These are phyloP conservation scores for Westerdykella aurantiaca DNA, from an alignment of 2,329 filamentous ascomycete genomes.

Conservation along the genomic window DNA sequence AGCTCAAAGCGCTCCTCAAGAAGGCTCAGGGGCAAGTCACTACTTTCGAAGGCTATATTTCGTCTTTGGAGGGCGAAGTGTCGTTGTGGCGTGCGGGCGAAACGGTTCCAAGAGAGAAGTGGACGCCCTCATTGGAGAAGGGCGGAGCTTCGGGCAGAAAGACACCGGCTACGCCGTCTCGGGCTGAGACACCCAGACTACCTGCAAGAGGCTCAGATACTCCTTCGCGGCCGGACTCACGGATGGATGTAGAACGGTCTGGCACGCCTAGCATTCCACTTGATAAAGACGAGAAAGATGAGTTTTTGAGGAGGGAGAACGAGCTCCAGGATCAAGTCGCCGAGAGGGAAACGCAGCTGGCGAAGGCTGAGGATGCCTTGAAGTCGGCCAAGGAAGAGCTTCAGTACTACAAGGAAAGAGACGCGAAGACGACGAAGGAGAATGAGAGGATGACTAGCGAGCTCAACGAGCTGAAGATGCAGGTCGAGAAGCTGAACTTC, in stretches of 20 bases:
- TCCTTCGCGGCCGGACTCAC: slow-evolving; percentile 54
- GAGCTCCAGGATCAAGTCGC: slow-evolving; percentile 95
- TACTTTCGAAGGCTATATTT: slow-evolving; percentile 82
- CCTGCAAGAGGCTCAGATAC: slow-evolving; percentile 38
- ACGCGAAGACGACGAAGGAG: slow-evolving; percentile 75
- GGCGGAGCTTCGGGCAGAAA: slow-evolving; percentile 49
- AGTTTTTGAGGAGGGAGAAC: slow-evolving; percentile 91
- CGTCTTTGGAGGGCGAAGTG: slow-evolving; percentile 76
- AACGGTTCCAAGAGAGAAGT: slow-evolving; percentile 78
- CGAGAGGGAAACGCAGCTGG: slow-evolving; percentile 80
- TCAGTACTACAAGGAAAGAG: slow-evolving; percentile 75
- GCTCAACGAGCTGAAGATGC: slow-evolving; percentile 92
- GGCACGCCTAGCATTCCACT: slow-evolving; percentile 81
- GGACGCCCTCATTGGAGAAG: slow-evolving; percentile 62
- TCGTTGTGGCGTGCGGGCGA: slow-evolving; percentile 84
- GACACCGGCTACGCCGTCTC: slow-evolving; percentile 44
- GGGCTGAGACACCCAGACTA: slow-evolving; percentile 56
- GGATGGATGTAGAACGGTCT: slow-evolving; percentile 68
- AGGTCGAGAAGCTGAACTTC: slow-evolving; percentile 89
- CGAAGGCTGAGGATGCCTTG: slow-evolving; percentile 71
- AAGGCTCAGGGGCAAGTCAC: slow-evolving; percentile 87
- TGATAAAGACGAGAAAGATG: slow-evolving; percentile 94
- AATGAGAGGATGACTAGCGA: slow-evolving; percentile 83
- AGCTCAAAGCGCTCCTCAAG: slow-evolving; percentile 87
- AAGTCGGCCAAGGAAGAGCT: slow-evolving; percentile 84